Evolutionary conservation across 345 rosid genomes (phyloP).

Genomic region (Mercurialis annua): DNA sequence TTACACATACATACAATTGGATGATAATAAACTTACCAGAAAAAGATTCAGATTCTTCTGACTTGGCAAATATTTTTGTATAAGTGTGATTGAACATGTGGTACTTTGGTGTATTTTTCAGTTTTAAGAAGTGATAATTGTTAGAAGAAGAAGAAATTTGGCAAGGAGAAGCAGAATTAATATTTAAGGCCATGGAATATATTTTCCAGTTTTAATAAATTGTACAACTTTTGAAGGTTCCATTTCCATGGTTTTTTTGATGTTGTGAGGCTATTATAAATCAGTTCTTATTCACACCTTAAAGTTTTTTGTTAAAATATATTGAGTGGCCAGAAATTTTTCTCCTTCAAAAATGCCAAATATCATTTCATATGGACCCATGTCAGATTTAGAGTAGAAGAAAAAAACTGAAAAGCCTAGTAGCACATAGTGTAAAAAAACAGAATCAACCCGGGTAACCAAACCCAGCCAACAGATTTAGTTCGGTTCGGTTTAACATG

Average conservation of each 20-base stretch:
- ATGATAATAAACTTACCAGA: conserved; percentile 33
- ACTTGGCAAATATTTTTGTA: conserved; percentile 35
- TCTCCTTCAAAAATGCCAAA: conserved; percentile 2
- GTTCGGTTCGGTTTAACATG: too few relatives aligned
- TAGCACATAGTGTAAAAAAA: too few relatives aligned
- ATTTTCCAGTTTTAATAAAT: conserved; percentile 3
- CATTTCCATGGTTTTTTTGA: not conserved
- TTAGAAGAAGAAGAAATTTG: conserved; percentile 20
- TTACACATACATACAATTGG: not conserved
- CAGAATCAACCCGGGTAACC: too few relatives aligned
- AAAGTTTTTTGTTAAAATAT: not conserved
- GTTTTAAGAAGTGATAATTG: conserved; percentile 12
- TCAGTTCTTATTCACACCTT: conserved; percentile 3
- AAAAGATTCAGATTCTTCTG: conserved; percentile 36
- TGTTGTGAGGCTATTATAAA: conserved; percentile 1
- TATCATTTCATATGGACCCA: not conserved
- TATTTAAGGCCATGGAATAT: conserved; percentile 36
- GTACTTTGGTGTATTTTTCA: conserved; percentile 24
- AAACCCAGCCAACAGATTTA: too few relatives aligned
- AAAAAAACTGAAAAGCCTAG: not conserved
- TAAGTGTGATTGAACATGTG: conserved; percentile 23
- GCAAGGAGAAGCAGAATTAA: conserved; percentile 26
- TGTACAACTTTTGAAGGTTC: not conserved
- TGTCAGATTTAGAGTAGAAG: not conserved
- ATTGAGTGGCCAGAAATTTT: not conserved